Evolutionary conservation across 2,329 filamentous ascomycete genomes (phyloP).

Genomic region (Iodosphaeria phyllophila): DNA sequence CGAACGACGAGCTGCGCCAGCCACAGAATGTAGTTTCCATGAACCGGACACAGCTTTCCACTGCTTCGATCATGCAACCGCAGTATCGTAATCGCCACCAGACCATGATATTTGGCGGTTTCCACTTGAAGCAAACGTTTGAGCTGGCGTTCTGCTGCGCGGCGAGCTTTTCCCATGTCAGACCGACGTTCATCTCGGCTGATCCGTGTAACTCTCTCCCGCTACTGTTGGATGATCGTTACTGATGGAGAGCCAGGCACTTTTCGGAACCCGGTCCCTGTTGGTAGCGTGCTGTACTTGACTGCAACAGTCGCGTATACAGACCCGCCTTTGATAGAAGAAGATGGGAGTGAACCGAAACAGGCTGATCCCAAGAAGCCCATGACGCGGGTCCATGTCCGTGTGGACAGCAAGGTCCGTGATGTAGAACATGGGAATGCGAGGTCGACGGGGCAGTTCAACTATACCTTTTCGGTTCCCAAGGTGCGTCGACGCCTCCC

Average conservation of each 20-base stretch:
- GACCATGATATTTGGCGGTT: constrained; percentile 66
- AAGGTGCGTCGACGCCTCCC: no score
- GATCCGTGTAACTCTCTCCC: no score
- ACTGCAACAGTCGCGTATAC: constrained; percentile 55
- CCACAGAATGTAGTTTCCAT: constrained; percentile 29
- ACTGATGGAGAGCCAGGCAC: no score
- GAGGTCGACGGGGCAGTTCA: constrained; percentile 55
- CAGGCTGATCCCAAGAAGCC: constrained; percentile 10
- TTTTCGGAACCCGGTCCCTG: constrained; percentile 57
- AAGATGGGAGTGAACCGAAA: constrained; percentile 25
- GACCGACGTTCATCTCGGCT: constrained; percentile 53
- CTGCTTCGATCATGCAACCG: constrained; percentile 59
- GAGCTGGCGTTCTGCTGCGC: constrained; percentile 62
- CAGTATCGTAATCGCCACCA: constrained; percentile 35
- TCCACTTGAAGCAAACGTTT: constrained; percentile 55
- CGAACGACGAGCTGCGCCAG: constrained; percentile 12
- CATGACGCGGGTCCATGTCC: constrained; percentile 41
- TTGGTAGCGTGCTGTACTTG: constrained; percentile 58
- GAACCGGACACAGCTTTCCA: constrained; percentile 36
- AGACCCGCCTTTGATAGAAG: constrained; percentile 31
- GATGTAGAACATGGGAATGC: constrained; percentile 44
- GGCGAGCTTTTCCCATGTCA: constrained; percentile 48
- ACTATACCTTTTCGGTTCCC: constrained; percentile 38
- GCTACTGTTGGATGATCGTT: no score
- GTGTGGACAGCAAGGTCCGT: constrained; percentile 53